Evolutionary conservation across 2,329 filamentous ascomycete genomes (phyloP), one percentile per base, ranked within the genome.

Genomic region (Aspergillus bombycis): DNA sequence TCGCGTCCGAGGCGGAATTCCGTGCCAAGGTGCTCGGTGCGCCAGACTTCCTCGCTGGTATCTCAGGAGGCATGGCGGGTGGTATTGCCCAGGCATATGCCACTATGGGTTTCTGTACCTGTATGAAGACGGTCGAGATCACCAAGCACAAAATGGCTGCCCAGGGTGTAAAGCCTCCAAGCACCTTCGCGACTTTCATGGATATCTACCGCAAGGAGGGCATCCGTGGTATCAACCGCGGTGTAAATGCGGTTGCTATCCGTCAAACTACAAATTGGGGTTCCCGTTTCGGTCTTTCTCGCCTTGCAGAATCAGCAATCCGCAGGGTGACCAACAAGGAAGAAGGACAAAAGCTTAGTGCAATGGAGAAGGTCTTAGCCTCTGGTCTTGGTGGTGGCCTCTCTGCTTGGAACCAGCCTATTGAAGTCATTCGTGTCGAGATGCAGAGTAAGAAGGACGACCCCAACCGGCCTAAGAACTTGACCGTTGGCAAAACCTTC

Each of bases 101-200:
- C 70, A 99, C 95, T 79, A 99, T 99, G 94, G 95, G 95, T 72
- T 99, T 99, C 89, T 99, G 95, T 84, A 99, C 95, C 66, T 99
- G 95, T 88, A 99, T 99, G 95, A 99, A 99, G 89, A 99, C 95
- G 68, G 95, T 98, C 71, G 95, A 99, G 82, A 99, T 99, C 82
- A 99, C 95, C 77, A 96, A 97, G 84, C 91, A 95, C 86, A 98
- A 98, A 88, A 85, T 95, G 76, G 93, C 92, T 16, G 90, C 92
- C 38, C 71, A 88, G 50, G 95, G 95, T 72, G 88, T 90, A 70
- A 92, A 93, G 83, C 92, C 93, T 28, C 91, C 89, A n/a, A 89
- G 92, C 74, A 98, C 95, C 70, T 96, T 96, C 80, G 87, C 89
- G 72, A 98, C 95, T 64, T 99, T 99, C 82, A 95, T 94, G 90